These are phyloP conservation scores for Rasamsonia emersonii DNA, from an alignment of 2,329 filamentous ascomycete genomes.

Conservation along the genomic window DNA sequence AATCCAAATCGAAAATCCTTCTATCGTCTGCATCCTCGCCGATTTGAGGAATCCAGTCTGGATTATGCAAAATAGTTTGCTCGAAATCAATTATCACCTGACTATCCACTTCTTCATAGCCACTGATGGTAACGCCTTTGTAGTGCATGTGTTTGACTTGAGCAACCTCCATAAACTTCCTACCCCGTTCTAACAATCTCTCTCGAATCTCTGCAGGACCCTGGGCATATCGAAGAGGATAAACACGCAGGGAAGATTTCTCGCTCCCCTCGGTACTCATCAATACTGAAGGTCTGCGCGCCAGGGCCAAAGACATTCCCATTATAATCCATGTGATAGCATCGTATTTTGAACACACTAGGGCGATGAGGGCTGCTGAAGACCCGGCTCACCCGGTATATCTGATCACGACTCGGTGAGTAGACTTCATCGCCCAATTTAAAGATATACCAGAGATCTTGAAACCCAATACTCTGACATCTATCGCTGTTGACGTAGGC, in stretches of 20 bases:
- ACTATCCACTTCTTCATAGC: conserved; percentile 22
- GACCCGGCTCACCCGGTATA: neutral
- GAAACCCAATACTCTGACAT: neutral
- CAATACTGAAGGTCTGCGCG: neutral
- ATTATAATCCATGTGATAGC: neutral
- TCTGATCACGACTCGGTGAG: neutral
- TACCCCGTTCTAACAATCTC: conserved; percentile 2
- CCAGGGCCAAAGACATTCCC: neutral
- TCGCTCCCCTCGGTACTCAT: neutral
- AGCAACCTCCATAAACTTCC: conserved; percentile 6
- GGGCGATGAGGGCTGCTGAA: neutral
- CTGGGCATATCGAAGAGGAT: neutral
- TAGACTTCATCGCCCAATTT: neutral
- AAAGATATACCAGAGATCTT: neutral
- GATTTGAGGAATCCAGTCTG: conserved; percentile 5
- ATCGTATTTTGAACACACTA: neutral
- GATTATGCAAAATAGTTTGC: conserved; percentile 13
- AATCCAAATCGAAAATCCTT: too few species aligned
- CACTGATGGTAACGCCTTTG: conserved; percentile 13
- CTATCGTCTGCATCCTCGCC: too few species aligned
- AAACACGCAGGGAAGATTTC: neutral
- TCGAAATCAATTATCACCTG: conserved; percentile 26
- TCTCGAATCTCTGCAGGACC: neutral
- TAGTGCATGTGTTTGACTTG: conserved; percentile 20
- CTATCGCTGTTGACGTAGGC: neutral